These are phyloP conservation scores for Dryas alaskensis DNA, from an alignment of 306 rosid genomes.

Conservation along the genomic window DNA sequence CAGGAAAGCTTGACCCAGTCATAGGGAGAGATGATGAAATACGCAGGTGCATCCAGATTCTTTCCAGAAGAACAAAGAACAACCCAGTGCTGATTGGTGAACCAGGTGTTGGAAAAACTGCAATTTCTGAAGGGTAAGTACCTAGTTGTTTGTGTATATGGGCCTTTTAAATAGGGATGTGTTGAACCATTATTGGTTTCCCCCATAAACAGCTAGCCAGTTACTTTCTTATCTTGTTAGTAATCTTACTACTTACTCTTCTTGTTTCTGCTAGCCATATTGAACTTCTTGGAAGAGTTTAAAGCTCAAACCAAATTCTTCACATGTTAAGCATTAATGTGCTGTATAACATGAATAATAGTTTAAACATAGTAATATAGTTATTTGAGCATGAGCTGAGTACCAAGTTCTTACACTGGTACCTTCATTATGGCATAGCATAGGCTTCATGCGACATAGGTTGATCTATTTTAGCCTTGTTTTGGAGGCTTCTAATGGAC, in stretches of 20 bases:
- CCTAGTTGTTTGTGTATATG: background rate
- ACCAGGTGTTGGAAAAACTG: constrained; percentile 99
- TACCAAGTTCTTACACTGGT: background rate
- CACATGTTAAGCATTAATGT: background rate
- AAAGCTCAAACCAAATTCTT: background rate
- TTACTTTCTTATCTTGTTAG: background rate
- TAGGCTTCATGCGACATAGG: background rate
- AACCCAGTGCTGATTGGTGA: constrained; percentile 97
- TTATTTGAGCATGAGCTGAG: background rate
- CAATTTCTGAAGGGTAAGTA: constrained; percentile 95
- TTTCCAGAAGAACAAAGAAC: constrained; percentile 97
- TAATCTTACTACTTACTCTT: background rate
- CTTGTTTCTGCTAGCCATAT: background rate
- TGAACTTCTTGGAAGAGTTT: background rate
- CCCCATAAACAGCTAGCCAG: background rate
- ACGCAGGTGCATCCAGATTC: constrained; percentile 98
- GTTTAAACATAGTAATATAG: background rate
- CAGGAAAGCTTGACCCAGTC: constrained; percentile 96
- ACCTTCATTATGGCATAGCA: background rate
- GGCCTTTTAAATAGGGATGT: background rate
- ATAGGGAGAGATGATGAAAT: constrained; percentile 99
- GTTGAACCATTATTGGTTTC: background rate
- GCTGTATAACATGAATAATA: background rate
- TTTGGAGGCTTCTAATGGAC: background rate
- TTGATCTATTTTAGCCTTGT: constrained; percentile 10